Evolutionary conservation across 78 protist genomes (phyloP), one percentile per base, ranked within the genome.

Genomic region (Capsaspora owczarzaki): DNA sequence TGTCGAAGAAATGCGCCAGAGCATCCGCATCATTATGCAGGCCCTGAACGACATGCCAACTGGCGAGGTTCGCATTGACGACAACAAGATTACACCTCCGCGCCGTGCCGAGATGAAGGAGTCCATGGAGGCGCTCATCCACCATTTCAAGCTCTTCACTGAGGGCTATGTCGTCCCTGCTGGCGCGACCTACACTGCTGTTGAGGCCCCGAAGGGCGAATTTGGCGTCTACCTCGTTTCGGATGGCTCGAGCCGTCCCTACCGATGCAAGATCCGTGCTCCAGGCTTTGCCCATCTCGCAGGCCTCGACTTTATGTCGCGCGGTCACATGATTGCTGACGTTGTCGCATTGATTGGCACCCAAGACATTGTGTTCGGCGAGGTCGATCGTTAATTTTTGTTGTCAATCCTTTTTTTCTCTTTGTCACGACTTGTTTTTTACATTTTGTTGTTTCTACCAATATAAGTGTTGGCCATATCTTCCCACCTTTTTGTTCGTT

Each of bases 151-250:
- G 86, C 86, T 81, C 29, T 86, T 27, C 82, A 78, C 89, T 4
- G 89, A 86, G 86, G 89, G 89, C 38, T 74, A 53, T 68, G 0
- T 47, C 0, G 85, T 81, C 14, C 86, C 85, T 5, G 79, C 82
- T 2, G 74, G 49, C 14, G 23, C 82, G 46, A 86, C 89, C 8
- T 86, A 86, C 80, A 76, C 85, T n/a, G 82, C 71, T 35, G 37
- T 76, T n/a, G 89, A 86, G 83, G 86, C 85, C 22, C 89, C 89
- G 43, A 86, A 86, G 81, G 84, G 84, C 60, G 84, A 80, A 47
- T 80, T 80, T 42, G 84, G 86, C 47, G 81, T 82, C 61, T 81
- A 80, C 81, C 81, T 86, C 37, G 85, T 86, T n/a, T 49, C 80
- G 14, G 86, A 81, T 42, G 88, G 89, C 75, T 66, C 89, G 25